Base-by-base conservation (phyloP, 2,329 filamentous ascomycete genomes). In the Leptoxyphium fumago region DNA sequence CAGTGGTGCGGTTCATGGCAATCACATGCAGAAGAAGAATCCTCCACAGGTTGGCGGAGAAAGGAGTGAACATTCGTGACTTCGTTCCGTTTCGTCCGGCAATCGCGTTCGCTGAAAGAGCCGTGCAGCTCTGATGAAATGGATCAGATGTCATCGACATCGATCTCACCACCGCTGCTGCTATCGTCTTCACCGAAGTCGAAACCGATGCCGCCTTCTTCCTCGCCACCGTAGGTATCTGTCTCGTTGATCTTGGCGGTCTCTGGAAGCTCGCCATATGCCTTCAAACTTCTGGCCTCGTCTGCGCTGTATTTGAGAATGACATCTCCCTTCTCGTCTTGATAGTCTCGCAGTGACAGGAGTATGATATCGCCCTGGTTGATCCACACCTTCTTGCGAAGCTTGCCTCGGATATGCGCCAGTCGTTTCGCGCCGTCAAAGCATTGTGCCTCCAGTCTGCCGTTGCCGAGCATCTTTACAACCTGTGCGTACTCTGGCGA, bases 211-310 rank as follows among this genome's bases (percentile, higher is more conserved):
- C 94, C 86, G 67, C 91, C 89, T 65, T 94, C 83, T 66, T 87
- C 88, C 65, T 88, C 84, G 67, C 88, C 84, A 60, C 85, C 78
- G 62, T 78, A 94, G 40, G 86, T 94, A 68, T 96, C 91, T 52
- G 87, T 94, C 78, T 98, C 91, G 78, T 98, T 98, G 78, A 98
- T 98, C 82, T 96, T 96, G 65, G 91, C 91, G 61, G 79, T 84
- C 71, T 96, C 91, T 55, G 91, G 91, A 48, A 98, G 75, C 69
- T 98, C 91, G 66, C 91, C 91, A 68, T 96, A 96, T 50, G 87
- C 85, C 73, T 96, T 96, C 60, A 98, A 77, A 55, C 80, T 84
- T 62, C 91, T 82, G 59, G 91, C 91, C 73, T 96, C 91, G 63
- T 98, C 91, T 44, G 86, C 82, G 46, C 78, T 84, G 77, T 95